Conservation (phyloP, 345 rosid genomes). For the Hevea brasiliensis region DNA sequence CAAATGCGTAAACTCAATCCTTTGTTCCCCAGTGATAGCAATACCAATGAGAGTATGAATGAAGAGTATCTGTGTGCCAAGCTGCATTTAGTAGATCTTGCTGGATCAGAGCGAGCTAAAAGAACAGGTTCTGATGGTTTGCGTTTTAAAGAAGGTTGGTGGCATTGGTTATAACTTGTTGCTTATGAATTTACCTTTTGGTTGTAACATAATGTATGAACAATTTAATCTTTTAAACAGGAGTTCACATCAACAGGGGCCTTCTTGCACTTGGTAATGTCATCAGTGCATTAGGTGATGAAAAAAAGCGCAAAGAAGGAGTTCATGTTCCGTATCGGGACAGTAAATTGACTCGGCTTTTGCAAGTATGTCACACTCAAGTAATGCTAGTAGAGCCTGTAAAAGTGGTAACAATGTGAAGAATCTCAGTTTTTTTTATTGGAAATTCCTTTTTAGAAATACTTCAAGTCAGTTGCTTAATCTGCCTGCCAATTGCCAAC, state of each 20-base stretch:
- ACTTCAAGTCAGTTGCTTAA: background rate
- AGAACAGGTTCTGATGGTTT: slow-evolving; percentile 97
- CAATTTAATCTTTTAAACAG: slow-evolving; percentile 43
- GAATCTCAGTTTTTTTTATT: background rate
- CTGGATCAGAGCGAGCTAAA: slow-evolving; percentile 98
- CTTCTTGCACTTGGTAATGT: slow-evolving; percentile 99
- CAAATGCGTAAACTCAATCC: slow-evolving; percentile 82
- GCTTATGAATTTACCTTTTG: slow-evolving; percentile 17
- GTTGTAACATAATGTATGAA: slow-evolving; percentile 18
- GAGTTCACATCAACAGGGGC: slow-evolving; percentile 96
- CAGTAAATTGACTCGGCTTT: slow-evolving; percentile 95
- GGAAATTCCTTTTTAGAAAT: background rate
- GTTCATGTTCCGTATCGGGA: slow-evolving; percentile 95
- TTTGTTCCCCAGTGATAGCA: slow-evolving; percentile 49
- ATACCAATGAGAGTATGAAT: slow-evolving; percentile 55
- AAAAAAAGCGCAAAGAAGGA: slow-evolving; percentile 94
- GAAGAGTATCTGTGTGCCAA: slow-evolving; percentile 98
- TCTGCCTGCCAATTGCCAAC: background rate
- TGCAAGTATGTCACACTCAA: slow-evolving; percentile 58
- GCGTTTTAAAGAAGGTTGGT: slow-evolving; percentile 95
- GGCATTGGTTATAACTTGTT: slow-evolving; percentile 1
- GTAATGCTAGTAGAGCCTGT: background rate
- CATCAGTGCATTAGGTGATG: slow-evolving; percentile 98
- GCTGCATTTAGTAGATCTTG: slow-evolving; percentile 97
- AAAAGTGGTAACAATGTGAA: background rate